Evolutionary conservation across 2,329 filamentous ascomycete genomes (phyloP), one percentile per base, ranked within the genome.

Genomic region (Westerdykella sp.): DNA sequence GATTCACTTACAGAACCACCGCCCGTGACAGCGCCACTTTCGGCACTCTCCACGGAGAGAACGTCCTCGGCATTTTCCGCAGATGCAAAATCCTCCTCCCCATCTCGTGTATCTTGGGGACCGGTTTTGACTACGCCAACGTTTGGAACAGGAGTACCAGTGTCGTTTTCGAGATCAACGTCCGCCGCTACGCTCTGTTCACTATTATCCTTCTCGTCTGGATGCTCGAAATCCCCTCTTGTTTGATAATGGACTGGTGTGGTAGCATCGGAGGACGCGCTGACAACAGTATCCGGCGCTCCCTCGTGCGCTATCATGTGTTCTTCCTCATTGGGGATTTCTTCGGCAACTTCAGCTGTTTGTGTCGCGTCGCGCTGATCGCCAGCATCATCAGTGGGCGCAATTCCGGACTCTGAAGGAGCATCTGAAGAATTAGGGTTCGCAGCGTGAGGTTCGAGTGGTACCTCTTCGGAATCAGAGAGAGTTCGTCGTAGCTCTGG

Each of bases 151-250:
- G 40, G 43, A 18, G 16, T 7, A 6, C 39, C 30, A 13, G 36
- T 14, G 10, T 41, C 41, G 12, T 41, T 39, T 6, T 41, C 42
- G 14, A 25, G 11, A 34, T 41, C 41, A 22, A 31, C 5, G 6
- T 14, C 21, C 11, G 36, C 18, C 22, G 15, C n/a, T 14, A 10
- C 2, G 3, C 9, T 12, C 11, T 28, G 9, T 28, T 10, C 25
- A 28, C 11, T 3, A 9, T 28, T 28, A 28, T 28, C 7, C 11
- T 28, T 10, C 11, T 28, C 25, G 11, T 28, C 25, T 7, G 25
- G 4, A 4, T 28, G 25, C 4, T 10, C 7, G 25, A 12, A 2
- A 28, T 38, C n/a, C 22, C 13, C 15, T 9, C 7, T 14, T 38
- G 18, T 11, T 28, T 13, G 7, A n/a, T 18, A 3, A 12, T 28